Base-by-base conservation (phyloP, 1,139 yeast genomes). In the Lipomyces yarrowii region DNA sequence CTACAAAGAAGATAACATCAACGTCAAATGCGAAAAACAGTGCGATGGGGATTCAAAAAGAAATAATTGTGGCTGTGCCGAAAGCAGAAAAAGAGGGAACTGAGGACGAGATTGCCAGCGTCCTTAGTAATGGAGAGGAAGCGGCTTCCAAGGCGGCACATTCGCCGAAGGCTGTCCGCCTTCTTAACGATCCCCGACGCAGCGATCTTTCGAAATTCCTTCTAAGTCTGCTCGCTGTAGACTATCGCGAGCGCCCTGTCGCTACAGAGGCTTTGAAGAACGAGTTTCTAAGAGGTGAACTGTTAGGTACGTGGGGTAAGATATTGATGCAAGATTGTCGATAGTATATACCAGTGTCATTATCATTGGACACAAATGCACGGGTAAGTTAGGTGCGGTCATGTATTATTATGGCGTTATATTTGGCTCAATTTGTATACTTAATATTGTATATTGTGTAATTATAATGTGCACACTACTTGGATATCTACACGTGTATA, bases 181-280 rank as follows among this genome's bases (percentile, higher is more conserved):
- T 33, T 18, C 37, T 48, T 42, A 57, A 39, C 33, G 65, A 58
- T 57, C 65, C 56, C 18, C 59, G 55, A 57, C 63, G 42, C 54
- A 57, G 21, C 56, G 63, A 46, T 60, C 65, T 48, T 51, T 61
- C 51, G 48, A 64, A 56, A 48, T 74, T 74, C 56, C 64, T 74
- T 13, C 57, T 52, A 30, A 59, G 69, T 26, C 56, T 74, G 56
- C 61, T 91, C 39, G 89, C 94, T 77, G 94, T 90, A 58, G 96
- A 91, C 77, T 93, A 89, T 58, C 83, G 87, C 73, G 87, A 86
- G 72, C 83, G 97, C 74, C 96, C 96, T 5, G 84, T 87, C 57
- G 89, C 96, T 1, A 91, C 87, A 73, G 93, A 89, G 74, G 81
- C 90, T 59, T 77, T 90, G 61, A 86, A 84, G 68, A 96, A 90